A percentile compares a stretch with the other conserved stretches of the same genome.
Evolutionary conservation across 78 protist species (phyloP).

Genomic region (Corallochytrium limacisporum): DNA sequence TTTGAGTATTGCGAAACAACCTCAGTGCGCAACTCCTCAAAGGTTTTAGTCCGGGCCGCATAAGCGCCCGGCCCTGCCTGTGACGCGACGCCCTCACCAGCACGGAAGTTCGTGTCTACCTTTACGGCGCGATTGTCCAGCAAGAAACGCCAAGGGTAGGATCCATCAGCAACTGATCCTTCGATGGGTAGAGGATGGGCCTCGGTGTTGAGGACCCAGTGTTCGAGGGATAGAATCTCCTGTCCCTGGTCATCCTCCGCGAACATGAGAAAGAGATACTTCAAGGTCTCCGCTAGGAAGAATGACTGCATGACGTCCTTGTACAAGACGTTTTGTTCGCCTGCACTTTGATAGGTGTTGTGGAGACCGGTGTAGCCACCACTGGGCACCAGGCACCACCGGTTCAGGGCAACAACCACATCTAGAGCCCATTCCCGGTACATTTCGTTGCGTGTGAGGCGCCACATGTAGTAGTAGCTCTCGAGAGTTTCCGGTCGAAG

Average conservation of each 20-base stretch:
- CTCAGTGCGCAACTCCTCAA: too few relatives aligned
- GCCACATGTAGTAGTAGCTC: conserved; percentile 30
- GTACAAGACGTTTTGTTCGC: neutral
- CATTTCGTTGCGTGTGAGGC: conserved; percentile 32
- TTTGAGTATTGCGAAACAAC: too few relatives aligned
- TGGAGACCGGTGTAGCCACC: neutral
- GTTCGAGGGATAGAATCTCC: conserved; percentile 33
- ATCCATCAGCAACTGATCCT: too few relatives aligned
- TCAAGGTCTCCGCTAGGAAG: conserved; percentile 78
- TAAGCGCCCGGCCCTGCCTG: too few relatives aligned
- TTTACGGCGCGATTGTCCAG: too few relatives aligned
- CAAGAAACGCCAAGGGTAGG: too few relatives aligned
- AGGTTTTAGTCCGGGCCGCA: too few relatives aligned
- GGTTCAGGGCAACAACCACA: neutral
- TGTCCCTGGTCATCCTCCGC: conserved; percentile 33
- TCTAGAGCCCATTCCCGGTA: conserved; percentile 41
- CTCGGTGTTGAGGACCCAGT: conserved; percentile 70
- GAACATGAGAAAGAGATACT: conserved; percentile 36
- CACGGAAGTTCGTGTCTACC: too few relatives aligned
- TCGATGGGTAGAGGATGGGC: conserved; percentile 61
- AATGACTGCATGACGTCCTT: conserved; percentile 42
- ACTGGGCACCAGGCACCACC: neutral
- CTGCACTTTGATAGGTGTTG: neutral
- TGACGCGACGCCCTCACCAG: too few relatives aligned
- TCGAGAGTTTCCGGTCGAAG: conserved; percentile 80